These are phyloP conservation scores for Salix dunnii DNA, from an alignment of 345 rosid genomes.

Conservation along the genomic window DNA sequence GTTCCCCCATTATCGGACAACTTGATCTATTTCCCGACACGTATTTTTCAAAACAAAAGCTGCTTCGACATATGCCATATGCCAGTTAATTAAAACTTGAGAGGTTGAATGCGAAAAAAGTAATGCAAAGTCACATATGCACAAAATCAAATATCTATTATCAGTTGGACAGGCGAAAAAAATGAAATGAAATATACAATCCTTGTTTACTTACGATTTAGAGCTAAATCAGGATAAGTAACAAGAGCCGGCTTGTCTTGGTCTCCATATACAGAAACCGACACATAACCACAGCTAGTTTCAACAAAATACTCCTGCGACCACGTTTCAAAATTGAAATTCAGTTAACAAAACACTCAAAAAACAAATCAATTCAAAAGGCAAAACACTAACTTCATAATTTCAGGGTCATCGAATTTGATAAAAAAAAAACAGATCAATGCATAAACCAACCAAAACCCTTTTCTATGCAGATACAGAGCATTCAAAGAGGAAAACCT, in stretches of 20 bases:
- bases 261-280: slow-evolving; percentile 87
- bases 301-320: slow-evolving; percentile 66
- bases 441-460: not conserved
- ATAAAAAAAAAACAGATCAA: not conserved
- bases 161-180: not conserved
- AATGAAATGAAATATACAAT: not conserved
- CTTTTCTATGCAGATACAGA: not conserved
- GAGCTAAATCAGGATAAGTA: slow-evolving; percentile 89
- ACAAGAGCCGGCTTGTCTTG: slow-evolving; percentile 92
- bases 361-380: slow-evolving; percentile 7
- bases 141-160: not conserved
- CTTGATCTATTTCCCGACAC: not conserved
- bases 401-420: not conserved
- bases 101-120: not conserved
- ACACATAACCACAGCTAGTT: slow-evolving; percentile 61
- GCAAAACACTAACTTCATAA: not conserved
- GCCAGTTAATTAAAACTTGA: not conserved
- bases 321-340: slow-evolving; percentile 17
- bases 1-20: not conserved
- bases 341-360: not conserved
- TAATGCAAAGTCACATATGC: not conserved
- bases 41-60: not conserved
- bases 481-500: not conserved
- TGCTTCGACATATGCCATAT: too few relatives aligned
- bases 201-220: slow-evolving; percentile 55